Percentiles rank a stretch among this genome's conserved stretches.
Evolutionary conservation across 2,329 filamentous ascomycete species (phyloP).

Genomic region (Aspergillus quadrilineatus): DNA sequence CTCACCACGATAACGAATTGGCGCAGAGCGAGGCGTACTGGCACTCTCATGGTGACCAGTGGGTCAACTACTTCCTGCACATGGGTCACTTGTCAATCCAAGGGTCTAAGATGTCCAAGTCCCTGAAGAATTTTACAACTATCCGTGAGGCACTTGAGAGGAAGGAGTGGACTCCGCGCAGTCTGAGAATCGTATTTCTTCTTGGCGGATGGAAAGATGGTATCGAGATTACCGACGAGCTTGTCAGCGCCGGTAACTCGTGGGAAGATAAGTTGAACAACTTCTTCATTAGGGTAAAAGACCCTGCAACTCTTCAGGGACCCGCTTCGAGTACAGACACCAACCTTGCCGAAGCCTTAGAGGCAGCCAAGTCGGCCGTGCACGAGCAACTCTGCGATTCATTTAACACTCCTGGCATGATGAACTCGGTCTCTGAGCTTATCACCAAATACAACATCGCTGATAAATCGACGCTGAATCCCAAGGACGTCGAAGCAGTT

Average conservation of each 20-base stretch:
- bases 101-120: conserved; percentile 95
- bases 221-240: conserved; percentile 83
- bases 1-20: conserved; percentile 90
- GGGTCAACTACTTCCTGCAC: conserved; percentile 95
- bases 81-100: conserved; percentile 90
- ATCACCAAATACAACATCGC: conserved; percentile 72
- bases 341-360: conserved; percentile 12
- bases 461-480: conserved; percentile 47
- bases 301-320: conserved; percentile 38
- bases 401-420: conserved; percentile 79
- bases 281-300: conserved; percentile 62
- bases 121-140: conserved; percentile 91
- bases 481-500: conserved; percentile 52
- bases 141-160: conserved; percentile 75
- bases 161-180: conserved; percentile 72
- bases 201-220: conserved; percentile 88
- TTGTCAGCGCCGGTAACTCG: conserved; percentile 69
- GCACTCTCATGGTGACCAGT: conserved; percentile 58
- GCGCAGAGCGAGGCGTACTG: conserved; percentile 89
- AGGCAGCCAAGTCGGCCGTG: conserved; percentile 42
- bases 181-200: conserved; percentile 81
- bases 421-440: conserved; percentile 74
- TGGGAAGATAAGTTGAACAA: conserved; percentile 81
- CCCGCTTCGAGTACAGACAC: conserved; percentile 11
- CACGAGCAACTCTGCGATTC: conserved; percentile 73